These are phyloP conservation scores for Pleurotus citrinopileatus DNA, from an alignment of 768 basidiomycete genomes.

Conservation along the genomic window DNA sequence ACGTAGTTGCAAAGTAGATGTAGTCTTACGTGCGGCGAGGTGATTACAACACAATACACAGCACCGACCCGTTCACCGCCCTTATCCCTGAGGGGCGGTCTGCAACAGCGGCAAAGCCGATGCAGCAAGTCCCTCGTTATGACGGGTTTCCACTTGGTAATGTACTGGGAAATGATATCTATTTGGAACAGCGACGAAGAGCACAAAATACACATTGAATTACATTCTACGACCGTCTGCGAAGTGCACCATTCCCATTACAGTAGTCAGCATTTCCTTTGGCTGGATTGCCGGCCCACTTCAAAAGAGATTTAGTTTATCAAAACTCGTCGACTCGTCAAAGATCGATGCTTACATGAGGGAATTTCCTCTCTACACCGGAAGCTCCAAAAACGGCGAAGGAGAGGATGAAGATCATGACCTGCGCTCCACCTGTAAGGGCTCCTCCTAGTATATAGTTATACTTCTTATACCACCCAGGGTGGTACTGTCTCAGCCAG, in stretches of 20 bases:
- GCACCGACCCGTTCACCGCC: too few species aligned
- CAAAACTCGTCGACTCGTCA: background rate
- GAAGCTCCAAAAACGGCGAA: constrained; percentile 65
- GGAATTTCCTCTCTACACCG: constrained; percentile 47
- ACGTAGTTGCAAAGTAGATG: too few species aligned
- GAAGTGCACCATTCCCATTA: constrained; percentile 53
- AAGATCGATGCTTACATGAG: constrained; percentile 26
- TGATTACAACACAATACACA: too few species aligned
- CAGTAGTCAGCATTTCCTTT: constrained; percentile 55
- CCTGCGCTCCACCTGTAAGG: constrained; percentile 61
- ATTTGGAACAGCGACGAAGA: too few species aligned
- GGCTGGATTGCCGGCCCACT: constrained; percentile 56
- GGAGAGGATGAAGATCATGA: constrained; percentile 60
- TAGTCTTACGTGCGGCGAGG: too few species aligned
- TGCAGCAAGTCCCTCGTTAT: too few species aligned
- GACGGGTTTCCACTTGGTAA: too few species aligned
- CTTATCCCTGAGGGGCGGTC: too few species aligned
- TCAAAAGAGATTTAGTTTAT: background rate
- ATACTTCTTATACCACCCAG: constrained; percentile 66
- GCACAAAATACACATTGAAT: too few species aligned
- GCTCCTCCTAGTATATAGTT: constrained; percentile 69
- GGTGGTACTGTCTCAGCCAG: constrained; percentile 54
- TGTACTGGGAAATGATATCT: too few species aligned
- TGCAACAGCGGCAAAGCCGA: too few species aligned
- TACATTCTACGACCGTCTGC: background rate